Percentiles rank a stretch among this genome's conserved stretches.
Conservation (phyloP, 495 filamentous ascomycete species). For the Aspergillus biplanus region DNA sequence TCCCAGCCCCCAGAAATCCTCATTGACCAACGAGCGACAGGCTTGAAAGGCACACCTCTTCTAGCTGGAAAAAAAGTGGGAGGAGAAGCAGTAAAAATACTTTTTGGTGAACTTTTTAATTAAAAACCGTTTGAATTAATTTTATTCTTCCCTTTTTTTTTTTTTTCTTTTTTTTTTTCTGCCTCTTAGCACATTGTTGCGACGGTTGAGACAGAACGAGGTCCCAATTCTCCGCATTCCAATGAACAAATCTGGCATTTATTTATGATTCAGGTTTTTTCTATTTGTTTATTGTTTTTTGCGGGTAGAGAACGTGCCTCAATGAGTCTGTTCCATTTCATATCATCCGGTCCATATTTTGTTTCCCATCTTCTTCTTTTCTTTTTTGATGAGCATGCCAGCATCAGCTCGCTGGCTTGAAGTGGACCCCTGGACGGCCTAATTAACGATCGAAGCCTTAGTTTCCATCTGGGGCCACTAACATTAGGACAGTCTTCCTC, state of each 20-base stretch:
- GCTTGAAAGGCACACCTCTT: not conserved
- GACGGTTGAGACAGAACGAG: slow-evolving; percentile 3
- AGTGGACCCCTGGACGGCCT: slow-evolving; percentile 12
- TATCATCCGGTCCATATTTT: not conserved
- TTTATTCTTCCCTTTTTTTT: slow-evolving; percentile 1
- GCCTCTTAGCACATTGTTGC: not conserved
- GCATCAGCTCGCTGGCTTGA: slow-evolving; percentile 4
- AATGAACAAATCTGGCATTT: slow-evolving; percentile 8
- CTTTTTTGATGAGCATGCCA: no score
- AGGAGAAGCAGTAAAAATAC: no score
- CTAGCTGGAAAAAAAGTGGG: not conserved
- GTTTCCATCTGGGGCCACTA: slow-evolving; percentile 11
- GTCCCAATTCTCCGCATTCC: slow-evolving; percentile 22
- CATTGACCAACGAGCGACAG: slow-evolving; percentile 1
- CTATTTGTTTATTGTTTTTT: slow-evolving; percentile 15
- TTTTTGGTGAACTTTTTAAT: slow-evolving; percentile 7
- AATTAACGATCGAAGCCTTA: slow-evolving; percentile 10
- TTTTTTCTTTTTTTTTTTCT: slow-evolving; percentile 3
- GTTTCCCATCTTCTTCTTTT: not conserved
- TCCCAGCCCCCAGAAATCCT: slow-evolving; percentile 14
- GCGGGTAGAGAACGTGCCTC: not conserved
- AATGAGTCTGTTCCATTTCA: not conserved
- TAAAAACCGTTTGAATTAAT: not conserved
- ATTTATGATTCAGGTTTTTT: slow-evolving; percentile 4
- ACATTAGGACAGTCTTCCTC: not conserved